A percentile compares a stretch with the other conserved stretches of the same genome.
Conservation (phyloP, 306 rosid genomes). For the Ormosia semicastrata region DNA sequence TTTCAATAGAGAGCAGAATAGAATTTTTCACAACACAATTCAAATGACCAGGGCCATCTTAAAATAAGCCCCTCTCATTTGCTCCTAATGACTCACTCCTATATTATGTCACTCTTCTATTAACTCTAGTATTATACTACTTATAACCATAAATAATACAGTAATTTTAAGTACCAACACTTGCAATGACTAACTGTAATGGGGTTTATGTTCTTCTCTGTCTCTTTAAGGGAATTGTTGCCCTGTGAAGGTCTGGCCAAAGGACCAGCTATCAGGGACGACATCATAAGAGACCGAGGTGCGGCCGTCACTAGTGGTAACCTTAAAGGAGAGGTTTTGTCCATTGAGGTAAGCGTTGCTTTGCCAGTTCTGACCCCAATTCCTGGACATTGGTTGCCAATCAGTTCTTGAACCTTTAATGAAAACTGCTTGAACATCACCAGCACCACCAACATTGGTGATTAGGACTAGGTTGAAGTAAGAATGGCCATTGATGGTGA, state of each 20-base stretch:
- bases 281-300: slow-evolving; percentile 43
- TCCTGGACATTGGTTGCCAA: slow-evolving; percentile 70
- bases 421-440: slow-evolving; percentile 63
- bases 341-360: slow-evolving; percentile 59
- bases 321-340: slow-evolving; percentile 64
- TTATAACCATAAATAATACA: not conserved
- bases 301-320: slow-evolving; percentile 55
- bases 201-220: not conserved
- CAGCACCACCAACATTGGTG: slow-evolving; percentile 78
- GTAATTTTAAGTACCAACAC: not conserved
- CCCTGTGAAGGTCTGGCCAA: slow-evolving; percentile 67
- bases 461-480: slow-evolving; percentile 70
- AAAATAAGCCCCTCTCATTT: slow-evolving; percentile 36
- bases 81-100: not conserved
- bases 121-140: not conserved
- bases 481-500: slow-evolving; percentile 72
- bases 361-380: slow-evolving; percentile 91
- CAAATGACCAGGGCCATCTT: slow-evolving; percentile 26
- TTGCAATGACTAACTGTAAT: not conserved
- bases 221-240: slow-evolving; percentile 41
- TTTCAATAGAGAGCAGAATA: slow-evolving; percentile 31
- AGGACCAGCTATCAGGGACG: slow-evolving; percentile 61
- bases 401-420: slow-evolving; percentile 63
- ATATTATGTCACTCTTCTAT: not conserved
- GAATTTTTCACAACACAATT: slow-evolving; percentile 16